phyloP scores from a whole-genome alignment of 140 eudicot genomes.

The Anethum foeniculum region DNA sequence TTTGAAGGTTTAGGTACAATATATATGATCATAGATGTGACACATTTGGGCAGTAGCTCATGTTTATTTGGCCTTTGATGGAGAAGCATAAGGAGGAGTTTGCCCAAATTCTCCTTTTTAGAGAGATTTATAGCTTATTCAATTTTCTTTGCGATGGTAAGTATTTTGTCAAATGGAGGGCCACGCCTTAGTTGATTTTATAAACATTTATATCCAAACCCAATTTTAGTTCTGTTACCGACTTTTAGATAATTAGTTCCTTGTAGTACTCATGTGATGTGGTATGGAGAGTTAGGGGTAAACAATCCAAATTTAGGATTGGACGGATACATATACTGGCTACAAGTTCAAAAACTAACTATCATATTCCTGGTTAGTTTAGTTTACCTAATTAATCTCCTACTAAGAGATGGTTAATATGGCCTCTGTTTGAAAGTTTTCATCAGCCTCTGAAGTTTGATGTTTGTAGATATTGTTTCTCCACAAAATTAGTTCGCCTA shows the following conservation, averaged over 20 bases:
- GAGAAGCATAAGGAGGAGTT: not conserved
- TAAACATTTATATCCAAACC: not conserved
- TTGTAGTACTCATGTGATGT: not conserved
- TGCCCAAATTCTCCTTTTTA: not conserved
- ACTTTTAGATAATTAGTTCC: not conserved
- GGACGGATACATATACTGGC: not conserved
- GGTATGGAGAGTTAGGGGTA: not conserved
- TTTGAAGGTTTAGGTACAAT: not conserved
- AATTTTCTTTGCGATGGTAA: not conserved
- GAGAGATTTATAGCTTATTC: not conserved
- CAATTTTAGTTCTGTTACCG: not conserved
- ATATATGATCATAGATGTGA: not conserved
- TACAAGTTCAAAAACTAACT: not conserved
- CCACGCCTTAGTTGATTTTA: not conserved
- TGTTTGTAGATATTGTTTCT: not conserved
- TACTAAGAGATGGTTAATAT: not conserved
- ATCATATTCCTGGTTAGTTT: not conserved
- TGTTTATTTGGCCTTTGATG: not conserved
- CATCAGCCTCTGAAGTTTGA: too few relatives aligned
- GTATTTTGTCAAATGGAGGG: too few relatives aligned
- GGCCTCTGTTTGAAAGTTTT: not conserved
- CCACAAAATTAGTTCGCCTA: not conserved
- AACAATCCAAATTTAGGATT: not conserved
- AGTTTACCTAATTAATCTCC: not conserved
- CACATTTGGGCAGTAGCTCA: not conserved